Base-by-base conservation (phyloP, 2,329 filamentous ascomycete species). In the Ophiosphaerella herpotricha region DNA sequence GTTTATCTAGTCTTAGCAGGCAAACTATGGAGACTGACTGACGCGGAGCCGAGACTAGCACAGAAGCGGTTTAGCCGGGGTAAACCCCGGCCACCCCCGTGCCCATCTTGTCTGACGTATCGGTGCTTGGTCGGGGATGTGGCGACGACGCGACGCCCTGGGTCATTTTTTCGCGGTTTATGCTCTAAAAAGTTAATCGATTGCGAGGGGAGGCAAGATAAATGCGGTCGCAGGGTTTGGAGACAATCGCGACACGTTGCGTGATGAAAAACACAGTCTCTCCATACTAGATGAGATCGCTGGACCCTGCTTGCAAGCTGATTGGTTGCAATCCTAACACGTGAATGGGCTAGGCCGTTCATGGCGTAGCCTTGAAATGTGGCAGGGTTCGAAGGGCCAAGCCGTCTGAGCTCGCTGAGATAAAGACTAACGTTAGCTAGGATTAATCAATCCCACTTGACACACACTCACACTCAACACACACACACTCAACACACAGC, bases 11-110 rank as follows among this genome's bases (percentile, higher is more conserved):
- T 34, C 18, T 42, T 14, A 41, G n/a, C 12, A 41, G 6, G 39
- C 16, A 36, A n/a, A 36, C 34, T 5, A n/a, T n/a, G 16, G 34
- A 36, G 42, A 36, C 42, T 44, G 32, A 16, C 42, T 44, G 32
- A 44, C 42, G 31, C 11, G 46, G 21, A 42, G 46, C 43, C 16
- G 31, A 32, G 46, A 48, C 46, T 48, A 48, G 38, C 46, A 48
- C 46, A 48, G 31, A 48, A 48, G 46, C 46, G 31, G 46, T 48
- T 43, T 48, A 48, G 39, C 26, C 5, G 26, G 26, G 9, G 18
- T 18, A 18, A 18, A 18, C 18, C 18, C 18, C 18, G 18, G 18
- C 18, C 18, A 18, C 18, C 4, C 18, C 18, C 18, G 18, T 18
- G 18, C 18, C 18, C 18, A 18, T 18, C 18, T 18, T 18, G 18